A percentile compares a stretch with the other conserved stretches of the same genome.
Conservation (phyloP, 768 basidiomycete species). For the Vararia minispora region DNA sequence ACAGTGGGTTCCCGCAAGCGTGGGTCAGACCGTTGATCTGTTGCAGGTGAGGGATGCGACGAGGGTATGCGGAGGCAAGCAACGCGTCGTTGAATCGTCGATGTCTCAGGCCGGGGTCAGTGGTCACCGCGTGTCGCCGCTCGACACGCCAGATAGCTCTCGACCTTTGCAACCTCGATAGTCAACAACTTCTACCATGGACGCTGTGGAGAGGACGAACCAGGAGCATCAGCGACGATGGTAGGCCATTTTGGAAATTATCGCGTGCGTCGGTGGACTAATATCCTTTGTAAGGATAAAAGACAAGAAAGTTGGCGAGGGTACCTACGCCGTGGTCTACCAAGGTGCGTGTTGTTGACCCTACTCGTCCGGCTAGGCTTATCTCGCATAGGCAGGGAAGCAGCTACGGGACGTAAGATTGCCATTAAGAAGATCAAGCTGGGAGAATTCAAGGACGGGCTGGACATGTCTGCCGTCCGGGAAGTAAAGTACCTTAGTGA, state of each 20-base stretch:
- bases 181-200: conserved; percentile 45
- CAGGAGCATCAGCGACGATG: conserved; percentile 60
- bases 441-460: conserved; percentile 92
- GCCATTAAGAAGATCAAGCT: conserved; percentile 99
- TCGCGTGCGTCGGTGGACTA: conserved; percentile 8
- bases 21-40: too few relatives aligned
- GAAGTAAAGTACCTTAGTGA: conserved; percentile 97
- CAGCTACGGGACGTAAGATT: conserved; percentile 66
- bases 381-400: conserved; percentile 48
- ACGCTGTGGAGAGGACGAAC: conserved; percentile 75
- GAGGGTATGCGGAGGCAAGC: too few relatives aligned
- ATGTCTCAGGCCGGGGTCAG: too few relatives aligned
- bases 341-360: conserved; percentile 42
- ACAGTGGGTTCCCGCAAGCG: too few relatives aligned
- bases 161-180: too few relatives aligned
- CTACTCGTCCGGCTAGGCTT: too few relatives aligned
- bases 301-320: conserved; percentile 78
- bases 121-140: too few relatives aligned
- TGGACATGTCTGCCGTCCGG: conserved; percentile 97
- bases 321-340: conserved; percentile 95
- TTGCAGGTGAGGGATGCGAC: too few relatives aligned
- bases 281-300: conserved; percentile 43
- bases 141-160: too few relatives aligned
- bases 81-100: too few relatives aligned
- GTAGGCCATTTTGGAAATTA: conserved; percentile 23